A percentile compares a stretch with the other conserved stretches of the same genome.
phyloP scores from a whole-genome alignment of 2,329 filamentous ascomycete genomes.

The Colletotrichum trifolii region DNA sequence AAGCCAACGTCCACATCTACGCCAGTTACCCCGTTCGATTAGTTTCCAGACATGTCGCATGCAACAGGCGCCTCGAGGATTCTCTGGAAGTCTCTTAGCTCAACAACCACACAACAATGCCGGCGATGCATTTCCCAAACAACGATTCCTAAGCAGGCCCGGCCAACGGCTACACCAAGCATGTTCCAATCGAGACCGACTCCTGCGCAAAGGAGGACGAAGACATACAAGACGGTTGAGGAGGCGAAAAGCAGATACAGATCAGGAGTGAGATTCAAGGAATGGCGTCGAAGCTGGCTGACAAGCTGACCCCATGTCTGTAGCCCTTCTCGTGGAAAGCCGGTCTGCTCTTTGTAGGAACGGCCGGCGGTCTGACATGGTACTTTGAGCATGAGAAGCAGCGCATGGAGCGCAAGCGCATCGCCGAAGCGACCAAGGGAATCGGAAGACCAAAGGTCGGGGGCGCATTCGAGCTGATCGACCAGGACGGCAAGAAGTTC shows the following conservation, averaged over 20 bases:
- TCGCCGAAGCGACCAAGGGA: conserved; percentile 93
- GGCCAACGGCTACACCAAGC: conserved; percentile 46
- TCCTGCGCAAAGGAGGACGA: conserved; percentile 52
- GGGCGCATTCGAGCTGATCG: conserved; percentile 82
- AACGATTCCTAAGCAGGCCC: conserved; percentile 48
- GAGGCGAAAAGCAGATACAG: conserved; percentile 69
- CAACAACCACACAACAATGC: conserved; percentile 50
- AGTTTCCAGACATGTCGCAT: conserved; percentile 50
- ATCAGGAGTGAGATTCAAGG: conserved; percentile 58
- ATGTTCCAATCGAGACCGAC: conserved; percentile 48
- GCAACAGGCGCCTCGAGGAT: conserved; percentile 49
- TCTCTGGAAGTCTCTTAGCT: conserved; percentile 47
- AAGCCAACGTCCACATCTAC: background rate
- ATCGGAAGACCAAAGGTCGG: conserved; percentile 94
- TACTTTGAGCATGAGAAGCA: conserved; percentile 96
- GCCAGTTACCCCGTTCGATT: background rate
- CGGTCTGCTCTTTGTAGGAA: conserved; percentile 83
- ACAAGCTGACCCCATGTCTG: conserved; percentile 19
- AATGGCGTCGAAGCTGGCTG: background rate
- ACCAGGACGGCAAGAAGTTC: conserved; percentile 83
- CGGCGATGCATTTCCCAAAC: conserved; percentile 55
- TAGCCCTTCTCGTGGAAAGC: conserved; percentile 96
- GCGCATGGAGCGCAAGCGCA: conserved; percentile 86
- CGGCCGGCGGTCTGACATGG: conserved; percentile 81
- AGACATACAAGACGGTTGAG: conserved; percentile 65